Evolutionary conservation across 345 rosid genomes (phyloP).

Genomic region (Turnera subulata): DNA sequence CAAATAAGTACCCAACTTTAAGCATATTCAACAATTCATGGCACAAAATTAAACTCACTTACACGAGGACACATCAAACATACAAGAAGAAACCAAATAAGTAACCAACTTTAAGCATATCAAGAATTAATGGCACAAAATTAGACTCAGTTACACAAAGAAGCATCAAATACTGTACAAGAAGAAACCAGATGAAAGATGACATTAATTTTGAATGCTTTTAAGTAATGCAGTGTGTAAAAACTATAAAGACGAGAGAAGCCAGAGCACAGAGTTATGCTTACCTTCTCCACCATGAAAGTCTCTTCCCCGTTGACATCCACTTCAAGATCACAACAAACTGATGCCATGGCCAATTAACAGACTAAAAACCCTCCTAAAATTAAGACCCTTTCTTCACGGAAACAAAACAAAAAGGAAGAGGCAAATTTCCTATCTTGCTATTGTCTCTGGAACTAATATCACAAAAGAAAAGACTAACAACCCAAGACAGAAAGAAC

Average conservation of each 20-base stretch:
- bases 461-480: not conserved
- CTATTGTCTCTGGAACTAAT: not conserved
- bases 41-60: no score
- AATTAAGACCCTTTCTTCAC: slow-evolving; percentile 19
- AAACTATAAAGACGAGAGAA: not conserved
- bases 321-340: slow-evolving; percentile 81
- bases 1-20: not conserved
- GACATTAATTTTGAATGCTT: no score
- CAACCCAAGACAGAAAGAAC: not conserved
- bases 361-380: slow-evolving; percentile 14
- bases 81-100: no score
- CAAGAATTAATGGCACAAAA: no score
- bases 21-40: not conserved
- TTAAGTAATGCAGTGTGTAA: not conserved
- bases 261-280: not conserved
- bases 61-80: no score
- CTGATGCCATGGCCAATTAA: slow-evolving; percentile 51
- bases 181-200: no score
- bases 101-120: no score
- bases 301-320: slow-evolving; percentile 93
- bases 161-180: no score
- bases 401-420: no score
- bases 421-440: not conserved
- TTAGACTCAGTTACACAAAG: no score
- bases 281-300: slow-evolving; percentile 75